phyloP scores from a whole-genome alignment of 2,329 filamentous ascomycete genomes.

The Paracorniculantispora psalliotae region DNA sequence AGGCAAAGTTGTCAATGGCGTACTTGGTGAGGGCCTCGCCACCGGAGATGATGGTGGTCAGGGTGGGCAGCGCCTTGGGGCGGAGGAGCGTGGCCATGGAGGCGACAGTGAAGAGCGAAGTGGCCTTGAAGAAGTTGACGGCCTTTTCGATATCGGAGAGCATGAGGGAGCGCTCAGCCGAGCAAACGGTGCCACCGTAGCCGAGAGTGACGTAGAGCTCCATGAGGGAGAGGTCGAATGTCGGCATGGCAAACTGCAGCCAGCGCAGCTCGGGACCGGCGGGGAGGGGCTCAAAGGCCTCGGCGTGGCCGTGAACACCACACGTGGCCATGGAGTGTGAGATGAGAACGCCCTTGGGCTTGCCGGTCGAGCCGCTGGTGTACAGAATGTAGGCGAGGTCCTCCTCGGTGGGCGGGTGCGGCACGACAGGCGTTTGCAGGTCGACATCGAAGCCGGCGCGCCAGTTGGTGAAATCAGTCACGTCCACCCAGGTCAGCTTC shows the following conservation, averaged over 20 bases:
- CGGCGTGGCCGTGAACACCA: constrained; percentile 10
- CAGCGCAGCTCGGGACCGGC: constrained; percentile 11
- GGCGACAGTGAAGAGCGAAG: constrained; percentile 9
- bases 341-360: constrained; percentile 63
- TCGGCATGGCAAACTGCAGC: constrained; percentile 12
- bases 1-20: constrained; percentile 14
- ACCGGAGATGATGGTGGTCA: constrained; percentile 11
- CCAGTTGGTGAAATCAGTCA: constrained; percentile 10
- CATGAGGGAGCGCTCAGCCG: constrained; percentile 12
- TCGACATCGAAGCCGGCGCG: constrained; percentile 10
- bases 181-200: constrained; percentile 14
- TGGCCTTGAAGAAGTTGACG: constrained; percentile 13
- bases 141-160: constrained; percentile 12
- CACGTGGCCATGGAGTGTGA: constrained; percentile 49
- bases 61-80: constrained; percentile 10
- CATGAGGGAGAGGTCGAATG: constrained; percentile 14
- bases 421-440: not conserved
- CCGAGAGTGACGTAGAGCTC: constrained; percentile 11
- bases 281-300: constrained; percentile 7
- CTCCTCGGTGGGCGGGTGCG: constrained; percentile 21
- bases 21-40: constrained; percentile 11
- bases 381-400: constrained; percentile 34
- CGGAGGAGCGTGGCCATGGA: constrained; percentile 13
- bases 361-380: constrained; percentile 45
- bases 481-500: constrained; percentile 10